phyloP scores from a whole-genome alignment of 371 early-diverging fungal genomes.

The Apophysomyces variabilis region DNA sequence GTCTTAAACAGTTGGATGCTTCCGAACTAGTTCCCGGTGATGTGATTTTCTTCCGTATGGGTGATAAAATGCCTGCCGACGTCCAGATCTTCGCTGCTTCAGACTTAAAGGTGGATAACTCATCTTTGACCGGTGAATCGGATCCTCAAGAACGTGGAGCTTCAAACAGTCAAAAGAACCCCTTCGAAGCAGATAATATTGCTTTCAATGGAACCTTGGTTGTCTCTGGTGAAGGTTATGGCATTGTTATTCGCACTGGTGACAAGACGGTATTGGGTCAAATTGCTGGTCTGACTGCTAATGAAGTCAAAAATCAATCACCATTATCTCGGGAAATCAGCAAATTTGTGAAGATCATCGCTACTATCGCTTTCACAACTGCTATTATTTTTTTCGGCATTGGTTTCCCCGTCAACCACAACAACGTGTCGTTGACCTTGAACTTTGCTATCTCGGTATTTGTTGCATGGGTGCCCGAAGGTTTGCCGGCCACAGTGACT shows the following conservation, averaged over 20 bases:
- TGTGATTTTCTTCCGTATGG: conserved; percentile 83
- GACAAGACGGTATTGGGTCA: conserved; percentile 93
- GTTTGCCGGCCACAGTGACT: conserved; percentile 88
- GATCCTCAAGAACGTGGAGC: conserved; percentile 86
- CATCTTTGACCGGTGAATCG: conserved; percentile 94
- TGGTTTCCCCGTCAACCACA: conserved; percentile 60
- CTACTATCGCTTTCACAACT: conserved; percentile 74
- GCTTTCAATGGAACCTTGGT: conserved; percentile 88
- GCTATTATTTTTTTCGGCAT: conserved; percentile 87
- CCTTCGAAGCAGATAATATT: conserved; percentile 91
- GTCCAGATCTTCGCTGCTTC: conserved; percentile 69
- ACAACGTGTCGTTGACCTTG: conserved; percentile 67
- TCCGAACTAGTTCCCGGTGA: conserved; percentile 86
- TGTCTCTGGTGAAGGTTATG: conserved; percentile 89
- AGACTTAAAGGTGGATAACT: conserved; percentile 96
- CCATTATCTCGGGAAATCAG: conserved; percentile 80
- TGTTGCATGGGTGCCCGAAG: conserved; percentile 91
- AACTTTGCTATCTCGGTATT: conserved; percentile 92
- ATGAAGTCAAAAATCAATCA: conserved; percentile 70
- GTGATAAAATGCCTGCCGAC: conserved; percentile 97
- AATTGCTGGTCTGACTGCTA: conserved; percentile 87
- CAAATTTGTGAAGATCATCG: conserved; percentile 86
- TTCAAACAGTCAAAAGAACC: conserved; percentile 66
- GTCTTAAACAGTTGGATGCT: conserved; percentile 65
- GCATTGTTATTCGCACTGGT: conserved; percentile 91